phyloP scores from a whole-genome alignment of 371 early-diverging fungal genomes.

The Blakeslea trispora region DNA sequence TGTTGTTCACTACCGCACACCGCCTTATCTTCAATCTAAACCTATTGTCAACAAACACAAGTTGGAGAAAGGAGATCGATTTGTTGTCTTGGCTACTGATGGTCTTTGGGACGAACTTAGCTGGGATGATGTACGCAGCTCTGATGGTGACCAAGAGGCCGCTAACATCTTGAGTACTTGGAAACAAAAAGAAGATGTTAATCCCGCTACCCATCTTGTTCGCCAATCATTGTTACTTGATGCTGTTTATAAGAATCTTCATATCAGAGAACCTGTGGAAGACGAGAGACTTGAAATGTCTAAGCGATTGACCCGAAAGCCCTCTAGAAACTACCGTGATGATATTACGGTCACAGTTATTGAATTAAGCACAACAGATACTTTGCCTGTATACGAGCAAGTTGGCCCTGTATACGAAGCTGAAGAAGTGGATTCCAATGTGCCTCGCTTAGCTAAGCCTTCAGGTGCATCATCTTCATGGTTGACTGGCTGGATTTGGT shows the following conservation, averaged over 20 bases:
- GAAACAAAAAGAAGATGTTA: conserved; percentile 52
- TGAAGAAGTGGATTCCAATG: conserved; percentile 27
- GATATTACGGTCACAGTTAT: conserved; percentile 93
- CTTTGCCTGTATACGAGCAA: conserved; percentile 9
- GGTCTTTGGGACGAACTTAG: conserved; percentile 90
- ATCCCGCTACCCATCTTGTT: conserved; percentile 88
- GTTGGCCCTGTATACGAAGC: conserved; percentile 34
- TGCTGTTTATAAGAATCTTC: conserved; percentile 43
- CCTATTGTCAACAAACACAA: conserved; percentile 80
- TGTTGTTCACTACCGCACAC: conserved; percentile 73
- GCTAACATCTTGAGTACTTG: conserved; percentile 40
- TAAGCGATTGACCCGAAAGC: conserved; percentile 43
- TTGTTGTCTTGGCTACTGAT: conserved; percentile 90
- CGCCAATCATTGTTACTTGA: conserved; percentile 68
- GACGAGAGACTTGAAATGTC: conserved; percentile 42
- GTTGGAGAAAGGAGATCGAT: conserved; percentile 69
- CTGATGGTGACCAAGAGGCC: conserved; percentile 40
- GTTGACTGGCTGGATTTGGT: conserved; percentile 47
- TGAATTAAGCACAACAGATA: conserved; percentile 52
- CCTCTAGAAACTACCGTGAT: conserved; percentile 82
- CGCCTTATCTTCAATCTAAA: conserved; percentile 92
- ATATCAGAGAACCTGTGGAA: conserved; percentile 26
- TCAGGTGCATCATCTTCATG: conserved; percentile 20
- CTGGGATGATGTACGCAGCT: conserved; percentile 65
- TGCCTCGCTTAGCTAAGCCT: conserved; percentile 30